Percentiles rank a stretch among this genome's conserved stretches.
These are phyloP conservation scores for Fusarium sp. DNA, from an alignment of 2,329 filamentous ascomycete species.

Conservation along the genomic window DNA sequence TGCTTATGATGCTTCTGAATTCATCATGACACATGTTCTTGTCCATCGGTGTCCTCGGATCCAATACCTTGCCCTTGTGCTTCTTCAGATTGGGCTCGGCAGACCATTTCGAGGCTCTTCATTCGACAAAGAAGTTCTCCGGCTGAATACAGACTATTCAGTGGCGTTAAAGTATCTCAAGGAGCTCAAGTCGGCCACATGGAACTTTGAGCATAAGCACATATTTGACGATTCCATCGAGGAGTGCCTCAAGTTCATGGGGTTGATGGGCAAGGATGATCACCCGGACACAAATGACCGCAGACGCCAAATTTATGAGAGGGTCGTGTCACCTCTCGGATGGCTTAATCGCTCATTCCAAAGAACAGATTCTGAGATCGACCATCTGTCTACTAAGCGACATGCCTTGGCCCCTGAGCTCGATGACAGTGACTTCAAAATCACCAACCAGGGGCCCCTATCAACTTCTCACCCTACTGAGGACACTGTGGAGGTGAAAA, in stretches of 20 bases:
- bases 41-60: neutral
- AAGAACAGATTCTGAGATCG: neutral
- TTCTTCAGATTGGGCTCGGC: neutral
- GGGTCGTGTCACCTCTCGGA: neutral
- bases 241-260: neutral
- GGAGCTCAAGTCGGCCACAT: neutral
- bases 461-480: too few species aligned
- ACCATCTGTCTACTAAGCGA: neutral
- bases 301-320: neutral
- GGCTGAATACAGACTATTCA: neutral
- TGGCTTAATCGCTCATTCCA: neutral
- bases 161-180: neutral
- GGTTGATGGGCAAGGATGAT: neutral
- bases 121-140: neutral
- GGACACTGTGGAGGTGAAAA: too few species aligned
- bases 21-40: neutral
- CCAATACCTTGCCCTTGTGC: neutral
- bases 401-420: neutral
- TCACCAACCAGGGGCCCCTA: too few species aligned
- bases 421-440: too few species aligned
- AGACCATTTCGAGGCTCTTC: neutral
- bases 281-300: accelerated
- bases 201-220: neutral
- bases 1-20: neutral
- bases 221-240: neutral